Evolutionary conservation across 2,329 filamentous ascomycete genomes (phyloP).

Genomic region (Alternaria sp.): DNA sequence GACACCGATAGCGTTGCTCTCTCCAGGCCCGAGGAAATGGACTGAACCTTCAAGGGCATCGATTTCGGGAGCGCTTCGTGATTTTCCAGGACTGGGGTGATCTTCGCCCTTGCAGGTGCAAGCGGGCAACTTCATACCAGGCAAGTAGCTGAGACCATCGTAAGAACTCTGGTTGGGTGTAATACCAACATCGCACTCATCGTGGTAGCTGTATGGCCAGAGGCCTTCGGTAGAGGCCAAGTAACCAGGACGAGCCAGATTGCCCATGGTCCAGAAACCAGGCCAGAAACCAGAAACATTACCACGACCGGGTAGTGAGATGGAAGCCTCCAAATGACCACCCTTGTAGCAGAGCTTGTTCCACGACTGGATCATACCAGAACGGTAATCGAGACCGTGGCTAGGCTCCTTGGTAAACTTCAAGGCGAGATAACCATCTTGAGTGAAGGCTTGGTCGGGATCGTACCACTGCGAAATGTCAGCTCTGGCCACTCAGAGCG

Average conservation of each 20-base stretch:
- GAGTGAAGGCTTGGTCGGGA: constrained; percentile 71
- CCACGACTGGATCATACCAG: constrained; percentile 79
- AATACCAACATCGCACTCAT: constrained; percentile 74
- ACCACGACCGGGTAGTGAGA: constrained; percentile 73
- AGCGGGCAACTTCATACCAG: constrained; percentile 74
- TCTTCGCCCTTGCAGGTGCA: constrained; percentile 72
- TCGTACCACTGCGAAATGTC: constrained; percentile 68
- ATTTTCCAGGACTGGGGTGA: constrained; percentile 71
- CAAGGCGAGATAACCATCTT: constrained; percentile 69
- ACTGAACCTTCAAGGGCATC: constrained; percentile 77
- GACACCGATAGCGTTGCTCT: constrained; percentile 63
- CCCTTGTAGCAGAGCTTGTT: constrained; percentile 78
- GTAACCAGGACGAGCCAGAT: constrained; percentile 74
- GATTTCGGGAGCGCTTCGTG: constrained; percentile 74
- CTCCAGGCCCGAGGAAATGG: constrained; percentile 59
- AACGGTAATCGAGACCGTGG: constrained; percentile 72
- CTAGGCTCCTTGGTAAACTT: constrained; percentile 72
- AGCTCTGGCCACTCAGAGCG: constrained; percentile 9
- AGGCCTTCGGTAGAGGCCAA: constrained; percentile 74
- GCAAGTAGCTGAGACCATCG: constrained; percentile 72
- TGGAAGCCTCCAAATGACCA: constrained; percentile 73
- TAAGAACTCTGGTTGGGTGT: constrained; percentile 75
- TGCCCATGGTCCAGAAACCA: constrained; percentile 80
- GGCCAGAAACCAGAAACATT: constrained; percentile 77
- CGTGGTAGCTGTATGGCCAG: constrained; percentile 78